Base-by-base conservation (phyloP, 1,139 yeast genomes). In the Meyerozyma guilliermondii region DNA sequence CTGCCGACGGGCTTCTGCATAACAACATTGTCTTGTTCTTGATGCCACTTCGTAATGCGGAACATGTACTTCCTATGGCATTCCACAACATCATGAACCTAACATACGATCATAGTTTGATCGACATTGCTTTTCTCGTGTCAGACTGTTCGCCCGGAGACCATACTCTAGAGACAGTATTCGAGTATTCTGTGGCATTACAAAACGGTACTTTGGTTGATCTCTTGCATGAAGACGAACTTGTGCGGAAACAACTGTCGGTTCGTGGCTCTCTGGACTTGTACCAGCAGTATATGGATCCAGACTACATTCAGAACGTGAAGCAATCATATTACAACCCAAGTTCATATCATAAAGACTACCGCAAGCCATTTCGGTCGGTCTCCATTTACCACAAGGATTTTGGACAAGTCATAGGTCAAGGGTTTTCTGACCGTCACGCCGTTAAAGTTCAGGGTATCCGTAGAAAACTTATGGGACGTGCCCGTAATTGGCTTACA, bases 381-480 rank as follows among this genome's bases (percentile, higher is more conserved):
- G 80, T 87, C 13, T 83, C 87, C 44, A 83, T 87, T 36, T 86
- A 76, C 63, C 79, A 81, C 51, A 87, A 87, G 57, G 94, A 88
- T 62, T 88, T 88, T 58, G 96, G 96, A 13, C 91, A 84, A 61
- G 74, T 74, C 6, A 83, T 84, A 50, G 92, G 94, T 10, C 95
- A 87, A 59, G 96, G 97, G 3, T 91, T 92, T 61, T 78, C 87
- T 50, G 95, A 87, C 58, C 70, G 96, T 48, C 96, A 88, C 58
- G 94, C 87, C 16, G 94, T 87, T 39, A 87, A 86, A 58, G 91
- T 86, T 18, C 96, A 88, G 64, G 96, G 95, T 13, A 83, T 87
- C 33, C 76, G 96, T 54, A 71, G 96, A 48, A 87, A 86, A 58
- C 65, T 87, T 48, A 87, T 88, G 96, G 96, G 95, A 2, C 71